These are phyloP conservation scores for Raphanus sativus DNA, from an alignment of 345 rosid species.

Conservation along the genomic window DNA sequence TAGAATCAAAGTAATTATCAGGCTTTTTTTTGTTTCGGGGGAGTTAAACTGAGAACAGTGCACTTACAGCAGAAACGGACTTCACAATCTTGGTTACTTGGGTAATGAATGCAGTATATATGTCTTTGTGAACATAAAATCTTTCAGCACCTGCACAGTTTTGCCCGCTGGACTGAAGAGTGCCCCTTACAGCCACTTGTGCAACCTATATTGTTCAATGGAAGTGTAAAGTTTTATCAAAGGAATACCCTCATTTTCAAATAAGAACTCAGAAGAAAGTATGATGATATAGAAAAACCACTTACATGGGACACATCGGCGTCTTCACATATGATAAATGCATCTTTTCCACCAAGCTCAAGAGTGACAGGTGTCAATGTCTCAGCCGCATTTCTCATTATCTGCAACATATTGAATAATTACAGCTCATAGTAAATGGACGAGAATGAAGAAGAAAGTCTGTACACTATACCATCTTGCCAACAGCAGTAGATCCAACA, in stretches of 20 bases:
- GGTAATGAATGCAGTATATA: conserved; percentile 73
- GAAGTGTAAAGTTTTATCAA: conserved; percentile 10
- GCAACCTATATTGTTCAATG: conserved; percentile 65
- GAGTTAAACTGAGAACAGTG: conserved; percentile 14
- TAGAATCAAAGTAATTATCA: too few species aligned
- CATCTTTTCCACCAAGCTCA: conserved; percentile 99
- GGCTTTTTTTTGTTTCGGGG: too few species aligned
- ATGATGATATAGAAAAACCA: conserved; percentile 6
- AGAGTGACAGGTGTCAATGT: conserved; percentile 84
- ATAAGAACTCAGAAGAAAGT: conserved; percentile 2
- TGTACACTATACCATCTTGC: conserved; percentile 70
- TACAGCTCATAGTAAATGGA: conserved; percentile 18
- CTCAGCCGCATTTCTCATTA: conserved; percentile 87
- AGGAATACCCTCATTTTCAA: conserved; percentile 2
- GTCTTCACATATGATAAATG: conserved; percentile 91
- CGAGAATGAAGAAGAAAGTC: conserved; percentile 11
- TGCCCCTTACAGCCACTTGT: conserved; percentile 88
- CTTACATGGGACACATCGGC: conserved; percentile 78
- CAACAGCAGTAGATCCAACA: conserved; percentile 97
- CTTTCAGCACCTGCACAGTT: conserved; percentile 99
- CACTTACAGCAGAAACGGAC: conserved; percentile 90
- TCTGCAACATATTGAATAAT: conserved; percentile 52
- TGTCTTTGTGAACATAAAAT: conserved; percentile 84
- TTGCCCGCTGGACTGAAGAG: conserved; percentile 97
- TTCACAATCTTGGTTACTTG: conserved; percentile 77